Base-by-base conservation (phyloP, 2,329 filamentous ascomycete species). In the Raffaelea ambrosiae region DNA sequence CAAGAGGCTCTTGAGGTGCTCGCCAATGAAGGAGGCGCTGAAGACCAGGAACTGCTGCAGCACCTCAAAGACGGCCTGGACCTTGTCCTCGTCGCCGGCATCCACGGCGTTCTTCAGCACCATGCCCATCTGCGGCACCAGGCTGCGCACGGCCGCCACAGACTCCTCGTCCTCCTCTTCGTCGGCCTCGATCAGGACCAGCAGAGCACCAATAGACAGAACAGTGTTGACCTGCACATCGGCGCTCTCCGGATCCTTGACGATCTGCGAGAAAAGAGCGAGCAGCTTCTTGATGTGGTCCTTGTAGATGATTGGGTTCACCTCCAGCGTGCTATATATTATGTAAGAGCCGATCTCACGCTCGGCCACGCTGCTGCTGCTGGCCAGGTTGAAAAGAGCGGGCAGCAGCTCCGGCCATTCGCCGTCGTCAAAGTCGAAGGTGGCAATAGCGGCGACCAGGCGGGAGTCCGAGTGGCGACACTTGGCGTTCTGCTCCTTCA, bases 141-240 rank as follows among this genome's bases (percentile, higher is more conserved):
- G 80, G 54, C 77, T 74, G 66, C 94, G 87, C 63, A 97, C 85
- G 43, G 81, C 73, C 59, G 79, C 77, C 51, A 95, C 73, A 39
- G 83, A 79, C 54, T 83, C 72, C 52, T 79, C 73, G 55, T 95
- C 85, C 69, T 95, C 73, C 35, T 96, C 90, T 67, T 95, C 88
- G 36, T 96, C 90, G 1, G 86, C 81, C 62, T 96, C 87, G 43
- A 97, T 73, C 53, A 95, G 79, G 74, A 94, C 85, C 47, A 91
- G 84, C 59, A 95, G 77, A 61, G 88, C 86, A 59, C 90, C 89
- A 52, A 97, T 78, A 52, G 88, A 89, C 61, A 95, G 80, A 68
- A 96, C 83, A 29, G 93, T 94, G 74, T 96, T 97, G 70, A 95
- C 83, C 59, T 90, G 84, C 49, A 98, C 93, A 64, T 96, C 88